Evolutionary conservation across 305 asterid species (phyloP).

Genomic region (Solanum hybrid): DNA sequence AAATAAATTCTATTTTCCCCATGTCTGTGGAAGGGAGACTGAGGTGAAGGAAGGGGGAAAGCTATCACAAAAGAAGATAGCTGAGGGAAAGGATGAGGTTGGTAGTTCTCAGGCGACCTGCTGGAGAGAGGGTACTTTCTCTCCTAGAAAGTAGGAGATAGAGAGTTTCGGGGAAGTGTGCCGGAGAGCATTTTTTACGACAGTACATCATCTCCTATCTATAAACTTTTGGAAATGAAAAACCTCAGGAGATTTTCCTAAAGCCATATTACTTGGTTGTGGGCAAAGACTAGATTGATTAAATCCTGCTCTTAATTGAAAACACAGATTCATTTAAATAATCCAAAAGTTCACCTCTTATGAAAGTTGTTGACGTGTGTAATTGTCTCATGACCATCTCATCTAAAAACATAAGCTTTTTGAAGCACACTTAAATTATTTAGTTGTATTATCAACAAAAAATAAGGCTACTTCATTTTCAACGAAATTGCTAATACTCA

Average conservation of each 20-base stretch:
- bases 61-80: too few species aligned
- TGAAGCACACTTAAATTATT: background rate
- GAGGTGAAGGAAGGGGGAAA: too few species aligned
- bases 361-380: background rate
- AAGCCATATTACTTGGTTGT: background rate
- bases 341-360: background rate
- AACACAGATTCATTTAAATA: background rate
- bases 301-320: background rate
- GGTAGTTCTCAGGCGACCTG: too few species aligned
- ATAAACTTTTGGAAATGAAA: background rate
- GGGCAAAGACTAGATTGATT: background rate
- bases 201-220: too few species aligned
- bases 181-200: too few species aligned
- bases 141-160: too few species aligned
- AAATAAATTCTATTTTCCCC: too few species aligned
- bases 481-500: background rate
- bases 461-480: background rate
- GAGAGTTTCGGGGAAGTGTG: too few species aligned
- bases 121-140: too few species aligned
- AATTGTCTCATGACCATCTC: background rate
- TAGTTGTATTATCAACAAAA: background rate
- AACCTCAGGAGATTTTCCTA: background rate
- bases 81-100: too few species aligned
- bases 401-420: background rate
- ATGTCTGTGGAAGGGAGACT: too few species aligned